These are phyloP conservation scores for Xylaria scruposa DNA, from an alignment of 495 filamentous ascomycete species.

Conservation along the genomic window DNA sequence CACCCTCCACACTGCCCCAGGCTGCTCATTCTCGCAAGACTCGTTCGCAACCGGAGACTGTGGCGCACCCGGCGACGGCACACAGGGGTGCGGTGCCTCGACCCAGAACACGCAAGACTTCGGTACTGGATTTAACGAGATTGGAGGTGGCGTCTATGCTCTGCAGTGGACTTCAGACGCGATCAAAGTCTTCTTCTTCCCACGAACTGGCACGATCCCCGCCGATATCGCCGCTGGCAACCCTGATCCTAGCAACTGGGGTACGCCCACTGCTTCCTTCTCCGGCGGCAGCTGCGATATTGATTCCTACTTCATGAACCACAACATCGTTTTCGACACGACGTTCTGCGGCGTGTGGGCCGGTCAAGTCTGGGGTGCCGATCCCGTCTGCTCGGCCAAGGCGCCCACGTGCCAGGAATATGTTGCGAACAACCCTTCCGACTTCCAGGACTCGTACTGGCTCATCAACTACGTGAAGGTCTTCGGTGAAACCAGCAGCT, in stretches of 20 bases:
- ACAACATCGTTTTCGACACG: conserved; percentile 81
- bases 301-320: conserved; percentile 67
- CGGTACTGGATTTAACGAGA: conserved; percentile 74
- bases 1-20: conserved; percentile 74
- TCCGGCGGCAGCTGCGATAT: conserved; percentile 67
- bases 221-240: conserved; percentile 59
- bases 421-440: conserved; percentile 67
- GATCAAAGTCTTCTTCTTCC: conserved; percentile 83
- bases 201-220: conserved; percentile 61
- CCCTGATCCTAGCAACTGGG: conserved; percentile 71
- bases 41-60: conserved; percentile 59
- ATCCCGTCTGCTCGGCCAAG: conserved; percentile 48
- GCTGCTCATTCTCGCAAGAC: conserved; percentile 64
- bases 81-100: conserved; percentile 55
- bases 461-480: conserved; percentile 71
- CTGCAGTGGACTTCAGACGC: conserved; percentile 71
- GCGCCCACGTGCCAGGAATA: conserved; percentile 65
- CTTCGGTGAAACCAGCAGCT: conserved; percentile 50
- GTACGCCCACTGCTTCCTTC: conserved; percentile 70
- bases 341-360: conserved; percentile 94
- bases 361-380: conserved; percentile 62
- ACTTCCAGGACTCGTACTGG: conserved; percentile 73
- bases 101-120: conserved; percentile 61
- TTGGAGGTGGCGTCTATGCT: conserved; percentile 78
- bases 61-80: conserved; percentile 55